A percentile compares a stretch with the other conserved stretches of the same genome.
Evolutionary conservation across 2,329 filamentous ascomycete genomes (phyloP).

Genomic region (Diaporthe sp.): DNA sequence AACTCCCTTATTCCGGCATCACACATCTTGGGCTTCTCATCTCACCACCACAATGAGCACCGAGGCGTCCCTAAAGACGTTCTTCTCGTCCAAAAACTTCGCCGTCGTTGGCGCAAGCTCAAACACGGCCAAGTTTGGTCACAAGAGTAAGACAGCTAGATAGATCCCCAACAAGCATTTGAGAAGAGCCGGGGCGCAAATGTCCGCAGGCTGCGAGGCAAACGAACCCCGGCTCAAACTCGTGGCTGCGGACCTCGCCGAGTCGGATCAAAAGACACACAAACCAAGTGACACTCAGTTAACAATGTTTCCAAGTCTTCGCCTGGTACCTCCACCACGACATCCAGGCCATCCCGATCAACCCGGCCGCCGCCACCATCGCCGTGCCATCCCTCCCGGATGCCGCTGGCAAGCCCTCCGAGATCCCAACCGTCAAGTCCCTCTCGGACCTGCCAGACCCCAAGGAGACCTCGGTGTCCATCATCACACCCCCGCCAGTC

Average conservation of each 20-base stretch:
- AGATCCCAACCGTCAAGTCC: slow-evolving; percentile 73
- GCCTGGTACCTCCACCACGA: slow-evolving; percentile 85
- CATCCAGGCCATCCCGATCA: slow-evolving; percentile 84
- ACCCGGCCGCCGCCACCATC: slow-evolving; percentile 76
- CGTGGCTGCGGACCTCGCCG: too few species aligned
- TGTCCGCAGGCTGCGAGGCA: neutral
- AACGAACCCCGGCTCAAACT: neutral
- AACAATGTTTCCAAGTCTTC: slow-evolving; percentile 71
- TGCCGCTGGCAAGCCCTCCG: slow-evolving; percentile 47
- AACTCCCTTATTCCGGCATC: neutral
- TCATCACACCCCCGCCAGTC: slow-evolving; percentile 86
- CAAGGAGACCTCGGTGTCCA: slow-evolving; percentile 77
- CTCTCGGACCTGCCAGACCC: slow-evolving; percentile 75
- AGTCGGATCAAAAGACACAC: too few species aligned
- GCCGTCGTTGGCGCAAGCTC: slow-evolving; percentile 92
- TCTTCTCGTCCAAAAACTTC: slow-evolving; percentile 84
- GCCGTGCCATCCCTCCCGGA: slow-evolving; percentile 55
- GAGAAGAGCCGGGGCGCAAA: neutral
- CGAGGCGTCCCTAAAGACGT: slow-evolving; percentile 77
- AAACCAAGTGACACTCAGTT: neutral
- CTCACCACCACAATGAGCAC: slow-evolving; percentile 61
- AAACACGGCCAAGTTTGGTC: slow-evolving; percentile 86
- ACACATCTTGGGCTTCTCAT: neutral
- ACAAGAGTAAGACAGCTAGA: slow-evolving; percentile 73
- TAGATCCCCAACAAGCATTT: neutral